phyloP scores from a whole-genome alignment of 2,329 filamentous ascomycete species.

The Neonectria hederae region DNA sequence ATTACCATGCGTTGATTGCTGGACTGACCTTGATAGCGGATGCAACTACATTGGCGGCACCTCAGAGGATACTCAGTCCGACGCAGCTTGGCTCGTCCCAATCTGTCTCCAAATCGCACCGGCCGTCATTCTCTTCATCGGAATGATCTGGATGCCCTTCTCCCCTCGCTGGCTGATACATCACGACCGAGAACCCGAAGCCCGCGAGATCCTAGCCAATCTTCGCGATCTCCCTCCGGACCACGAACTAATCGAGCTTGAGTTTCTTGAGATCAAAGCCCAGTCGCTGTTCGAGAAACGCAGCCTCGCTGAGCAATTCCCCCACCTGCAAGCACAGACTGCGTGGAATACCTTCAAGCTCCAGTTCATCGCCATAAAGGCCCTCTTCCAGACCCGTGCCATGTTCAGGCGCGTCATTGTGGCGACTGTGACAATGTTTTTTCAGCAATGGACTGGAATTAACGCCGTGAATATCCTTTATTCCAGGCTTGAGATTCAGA shows the following conservation, averaged over 20 bases:
- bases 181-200: constrained; percentile 74
- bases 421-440: constrained; percentile 70
- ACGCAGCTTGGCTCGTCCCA: constrained; percentile 79
- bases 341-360: constrained; percentile 72
- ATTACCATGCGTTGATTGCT: not conserved
- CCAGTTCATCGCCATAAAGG: constrained; percentile 73
- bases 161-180: constrained; percentile 80
- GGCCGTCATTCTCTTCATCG: constrained; percentile 70
- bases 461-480: constrained; percentile 56
- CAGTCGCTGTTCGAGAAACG: constrained; percentile 82
- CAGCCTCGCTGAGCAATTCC: constrained; percentile 72
- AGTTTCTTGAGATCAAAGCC: constrained; percentile 86
- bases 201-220: constrained; percentile 67
- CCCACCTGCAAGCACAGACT: constrained; percentile 68
- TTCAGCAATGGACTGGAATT: constrained; percentile 60
- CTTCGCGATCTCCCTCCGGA: constrained; percentile 70
- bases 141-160: constrained; percentile 84
- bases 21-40: constrained; percentile 48
- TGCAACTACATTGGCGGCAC: constrained; percentile 73
- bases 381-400: constrained; percentile 70
- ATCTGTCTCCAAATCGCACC: constrained; percentile 77
- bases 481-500: not conserved
- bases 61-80: constrained; percentile 58
- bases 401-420: constrained; percentile 75
- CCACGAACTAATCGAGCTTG: constrained; percentile 75